A percentile compares a stretch with the other conserved stretches of the same genome.
Conservation (phyloP, 768 basidiomycete genomes). For the Lentinula lateritia region DNA sequence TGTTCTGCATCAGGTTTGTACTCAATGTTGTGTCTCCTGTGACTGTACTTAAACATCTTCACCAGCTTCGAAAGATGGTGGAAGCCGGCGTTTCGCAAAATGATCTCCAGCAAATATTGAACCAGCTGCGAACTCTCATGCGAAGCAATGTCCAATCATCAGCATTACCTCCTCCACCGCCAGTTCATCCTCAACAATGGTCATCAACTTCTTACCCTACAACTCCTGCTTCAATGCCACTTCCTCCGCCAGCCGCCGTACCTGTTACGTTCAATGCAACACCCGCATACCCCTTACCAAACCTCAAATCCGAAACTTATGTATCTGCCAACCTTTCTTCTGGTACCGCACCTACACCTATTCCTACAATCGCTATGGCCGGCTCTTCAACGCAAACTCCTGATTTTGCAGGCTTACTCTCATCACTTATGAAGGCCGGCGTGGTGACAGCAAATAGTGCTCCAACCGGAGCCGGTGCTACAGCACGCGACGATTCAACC, state of each 20-base stretch:
- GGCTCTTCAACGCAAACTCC: slow-evolving; percentile 26
- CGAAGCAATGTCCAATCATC: slow-evolving; percentile 32
- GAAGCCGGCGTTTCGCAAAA: slow-evolving; percentile 77
- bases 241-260: slow-evolving; percentile 12
- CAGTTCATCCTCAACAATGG: slow-evolving; percentile 16
- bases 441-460: slow-evolving; percentile 55
- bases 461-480: slow-evolving; percentile 42
- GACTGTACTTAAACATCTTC: slow-evolving; percentile 9
- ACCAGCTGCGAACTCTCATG: slow-evolving; percentile 60
- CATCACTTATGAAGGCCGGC: slow-evolving; percentile 74
- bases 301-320: slow-evolving; percentile 1
- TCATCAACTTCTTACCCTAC: slow-evolving; percentile 9
- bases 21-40: background rate
- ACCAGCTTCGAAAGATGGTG: slow-evolving; percentile 64
- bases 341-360: slow-evolving; percentile 15
- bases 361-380: slow-evolving; percentile 22
- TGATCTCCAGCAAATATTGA: slow-evolving; percentile 71
- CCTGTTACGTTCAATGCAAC: slow-evolving; percentile 17
- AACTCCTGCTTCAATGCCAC: slow-evolving; percentile 15
- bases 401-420: slow-evolving; percentile 55
- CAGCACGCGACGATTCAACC: slow-evolving; percentile 27
- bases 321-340: slow-evolving; percentile 8
- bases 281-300: slow-evolving; percentile 9
- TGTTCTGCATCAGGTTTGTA: slow-evolving; percentile 74
- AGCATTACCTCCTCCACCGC: slow-evolving; percentile 19